Evolutionary conservation across 2,329 filamentous ascomycete species (phyloP), one percentile per base, ranked within the genome.

Genomic region (Penicillium nordicum): DNA sequence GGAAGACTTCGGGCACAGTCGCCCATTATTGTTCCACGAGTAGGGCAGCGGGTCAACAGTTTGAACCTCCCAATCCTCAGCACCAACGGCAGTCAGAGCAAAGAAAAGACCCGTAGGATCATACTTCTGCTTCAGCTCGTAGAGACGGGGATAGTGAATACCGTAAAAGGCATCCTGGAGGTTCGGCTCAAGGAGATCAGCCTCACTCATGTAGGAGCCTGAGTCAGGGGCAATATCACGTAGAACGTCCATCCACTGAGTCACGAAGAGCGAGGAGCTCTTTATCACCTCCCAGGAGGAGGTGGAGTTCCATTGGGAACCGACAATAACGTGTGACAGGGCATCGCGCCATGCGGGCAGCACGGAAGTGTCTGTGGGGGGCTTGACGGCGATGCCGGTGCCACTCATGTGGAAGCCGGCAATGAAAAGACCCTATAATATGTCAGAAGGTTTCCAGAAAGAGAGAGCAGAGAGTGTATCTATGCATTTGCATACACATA

Each of bases 341-440:
- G 73, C 71, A 59, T 77, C 77, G 47, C 77, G 72, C 59, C 73
- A 78, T 34, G 76, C 73, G 0, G 74, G 75, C 5, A 78, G 53
- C 12, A 64, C 55, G 2, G 61, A 30, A 41, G 23, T 61, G 50
- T 63, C 47, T 11, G 34, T 57, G n/a, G 60, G 63, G 11, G 62
- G 59, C 4, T 48, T 9, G 18, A 62, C 57, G 8, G 60, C 58
- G 6, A 45, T 64, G 10, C 64, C 64, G 8, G 55, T 66, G 12
- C 64, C 63, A 0, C 55, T 60, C 14, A 67, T 50, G 43, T 67
- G 64, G 53, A 66, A 66, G 16, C 63, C 64, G 4, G 61, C 61
- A 14, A 66, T 37, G 43, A 63, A 67, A 12, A 65, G 59, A 4
- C 62, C 60, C 63, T 67, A 30, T 36, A 3, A 0, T 21, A n/a